Conservation (phyloP, 495 filamentous ascomycete species). For the Tuber aestivum region DNA sequence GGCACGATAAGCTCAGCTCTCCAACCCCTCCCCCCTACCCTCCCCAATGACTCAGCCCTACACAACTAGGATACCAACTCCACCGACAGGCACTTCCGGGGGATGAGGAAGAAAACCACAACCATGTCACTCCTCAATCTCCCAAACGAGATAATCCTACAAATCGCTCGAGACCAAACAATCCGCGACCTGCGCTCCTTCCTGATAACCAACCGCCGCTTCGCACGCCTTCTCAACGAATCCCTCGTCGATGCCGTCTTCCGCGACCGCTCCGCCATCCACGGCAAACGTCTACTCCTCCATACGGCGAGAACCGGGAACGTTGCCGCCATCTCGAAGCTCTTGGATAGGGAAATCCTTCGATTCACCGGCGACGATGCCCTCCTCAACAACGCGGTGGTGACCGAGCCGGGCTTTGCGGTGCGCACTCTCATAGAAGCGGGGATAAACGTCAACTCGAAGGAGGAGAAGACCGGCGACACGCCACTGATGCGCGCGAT, state of each 20-base stretch:
- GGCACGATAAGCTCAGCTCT: not conserved
- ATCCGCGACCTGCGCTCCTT: not conserved
- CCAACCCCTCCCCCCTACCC: no score
- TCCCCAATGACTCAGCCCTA: not conserved
- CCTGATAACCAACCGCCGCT: constrained; percentile 6
- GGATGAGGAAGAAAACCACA: not conserved
- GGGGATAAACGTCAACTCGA: not conserved
- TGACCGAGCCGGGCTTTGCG: not conserved
- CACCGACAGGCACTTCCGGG: not conserved
- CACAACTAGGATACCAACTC: no score
- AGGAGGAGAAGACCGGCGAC: not conserved
- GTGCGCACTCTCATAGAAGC: not conserved
- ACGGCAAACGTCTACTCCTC: not conserved
- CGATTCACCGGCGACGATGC: not conserved
- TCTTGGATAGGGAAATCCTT: not conserved
- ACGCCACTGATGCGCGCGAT: not conserved
- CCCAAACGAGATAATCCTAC: constrained; percentile 8
- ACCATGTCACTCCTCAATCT: constrained; percentile 10
- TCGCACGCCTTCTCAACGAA: not conserved
- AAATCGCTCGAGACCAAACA: not conserved
- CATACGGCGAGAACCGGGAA: not conserved
- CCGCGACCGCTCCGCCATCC: not conserved
- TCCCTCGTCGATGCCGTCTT: constrained; percentile 3
- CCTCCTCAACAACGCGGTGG: not conserved
- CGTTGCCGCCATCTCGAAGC: not conserved